A percentile compares a stretch with the other conserved stretches of the same genome.
phyloP scores from a whole-genome alignment of 2,329 filamentous ascomycete genomes.

The Daldinia sp. region DNA sequence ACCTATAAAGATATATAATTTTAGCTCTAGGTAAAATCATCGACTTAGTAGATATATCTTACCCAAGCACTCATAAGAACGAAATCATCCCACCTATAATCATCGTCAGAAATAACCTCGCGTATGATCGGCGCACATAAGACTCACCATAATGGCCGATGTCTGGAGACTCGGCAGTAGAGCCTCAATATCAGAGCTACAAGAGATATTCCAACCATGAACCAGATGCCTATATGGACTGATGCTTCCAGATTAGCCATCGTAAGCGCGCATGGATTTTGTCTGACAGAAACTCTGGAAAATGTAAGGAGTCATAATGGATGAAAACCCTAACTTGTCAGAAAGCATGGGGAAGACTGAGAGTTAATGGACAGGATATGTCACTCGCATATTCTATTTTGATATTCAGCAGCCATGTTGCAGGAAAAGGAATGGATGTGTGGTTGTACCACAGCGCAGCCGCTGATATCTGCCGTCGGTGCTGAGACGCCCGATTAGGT shows the following conservation, averaged over 20 bases:
- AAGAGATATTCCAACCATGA: slow-evolving; percentile 14
- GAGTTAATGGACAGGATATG: background rate
- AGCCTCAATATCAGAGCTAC: slow-evolving; percentile 5
- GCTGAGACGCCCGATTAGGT: background rate
- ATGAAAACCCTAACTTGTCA: background rate
- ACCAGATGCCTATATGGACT: slow-evolving; percentile 15
- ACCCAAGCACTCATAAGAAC: slow-evolving; percentile 19
- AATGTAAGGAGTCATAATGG: no score
- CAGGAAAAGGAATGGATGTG: background rate
- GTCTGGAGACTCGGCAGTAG: slow-evolving; percentile 16
- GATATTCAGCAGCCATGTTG: background rate
- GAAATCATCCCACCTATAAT: slow-evolving; percentile 10
- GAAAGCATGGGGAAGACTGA: background rate
- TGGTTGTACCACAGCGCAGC: background rate
- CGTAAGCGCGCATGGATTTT: background rate
- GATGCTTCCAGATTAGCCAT: slow-evolving; percentile 10
- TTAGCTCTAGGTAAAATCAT: background rate
- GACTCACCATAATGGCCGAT: slow-evolving; percentile 13
- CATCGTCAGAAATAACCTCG: background rate
- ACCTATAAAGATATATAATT: background rate
- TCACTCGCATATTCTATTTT: background rate
- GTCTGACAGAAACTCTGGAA: no score
- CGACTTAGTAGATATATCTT: background rate
- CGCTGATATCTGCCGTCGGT: background rate
- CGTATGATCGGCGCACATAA: background rate